phyloP scores from a whole-genome alignment of 495 filamentous ascomycete genomes.

The Penicillium alfredii region DNA sequence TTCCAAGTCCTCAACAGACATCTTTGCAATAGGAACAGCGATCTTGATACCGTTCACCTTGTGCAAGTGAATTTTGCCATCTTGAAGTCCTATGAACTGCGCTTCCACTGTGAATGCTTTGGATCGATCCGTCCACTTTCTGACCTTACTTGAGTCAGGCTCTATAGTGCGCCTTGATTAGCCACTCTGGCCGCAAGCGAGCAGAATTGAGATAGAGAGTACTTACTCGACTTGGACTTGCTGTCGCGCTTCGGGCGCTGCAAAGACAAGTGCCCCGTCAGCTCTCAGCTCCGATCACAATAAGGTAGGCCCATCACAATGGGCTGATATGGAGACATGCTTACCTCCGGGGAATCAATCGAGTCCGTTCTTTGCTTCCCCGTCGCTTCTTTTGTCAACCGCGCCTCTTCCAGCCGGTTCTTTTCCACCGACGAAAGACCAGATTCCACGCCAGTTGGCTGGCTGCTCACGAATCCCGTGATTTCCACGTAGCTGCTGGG shows the following conservation, averaged over 20 bases:
- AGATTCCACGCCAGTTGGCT: slow-evolving; percentile 52
- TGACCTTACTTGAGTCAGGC: slow-evolving; percentile 75
- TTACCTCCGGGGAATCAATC: slow-evolving; percentile 62
- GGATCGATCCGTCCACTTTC: slow-evolving; percentile 89
- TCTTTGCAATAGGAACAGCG: slow-evolving; percentile 88
- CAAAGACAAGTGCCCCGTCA: slow-evolving; percentile 35
- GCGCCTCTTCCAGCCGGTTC: slow-evolving; percentile 77
- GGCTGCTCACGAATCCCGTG: slow-evolving; percentile 52
- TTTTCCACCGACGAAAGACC: slow-evolving; percentile 70
- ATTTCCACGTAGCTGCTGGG: slow-evolving; percentile 94
- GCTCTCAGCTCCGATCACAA: too few species aligned
- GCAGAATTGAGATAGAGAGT: too few species aligned
- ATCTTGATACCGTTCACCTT: slow-evolving; percentile 98
- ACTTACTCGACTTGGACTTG: slow-evolving; percentile 66
- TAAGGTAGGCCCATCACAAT: slow-evolving; percentile 25
- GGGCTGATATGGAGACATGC: slow-evolving; percentile 1
- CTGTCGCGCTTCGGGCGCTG: slow-evolving; percentile 60
- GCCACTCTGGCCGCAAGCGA: too few species aligned
- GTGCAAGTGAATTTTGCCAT: slow-evolving; percentile 96
- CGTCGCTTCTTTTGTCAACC: slow-evolving; percentile 68
- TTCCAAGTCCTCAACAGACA: slow-evolving; percentile 91
- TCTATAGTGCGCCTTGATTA: slow-evolving; percentile 49
- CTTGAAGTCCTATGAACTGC: slow-evolving; percentile 83
- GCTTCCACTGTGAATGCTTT: slow-evolving; percentile 97
- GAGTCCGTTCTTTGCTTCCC: slow-evolving; percentile 54